Conservation (phyloP, 1,284 basidiomycete genomes). For the Omphalotus olearius region DNA sequence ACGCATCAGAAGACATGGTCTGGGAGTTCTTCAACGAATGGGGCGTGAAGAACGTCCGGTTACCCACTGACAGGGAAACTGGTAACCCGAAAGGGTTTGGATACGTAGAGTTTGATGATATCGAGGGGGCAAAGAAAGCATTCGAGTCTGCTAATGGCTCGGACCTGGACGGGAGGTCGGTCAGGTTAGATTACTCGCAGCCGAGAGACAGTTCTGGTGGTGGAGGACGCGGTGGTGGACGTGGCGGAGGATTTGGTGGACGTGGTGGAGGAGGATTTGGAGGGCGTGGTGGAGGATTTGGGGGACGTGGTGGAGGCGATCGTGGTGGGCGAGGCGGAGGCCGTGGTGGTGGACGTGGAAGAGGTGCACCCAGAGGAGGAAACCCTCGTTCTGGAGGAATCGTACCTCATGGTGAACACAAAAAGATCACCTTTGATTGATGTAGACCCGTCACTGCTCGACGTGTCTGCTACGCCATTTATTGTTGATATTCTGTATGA, state of each 20-base stretch:
- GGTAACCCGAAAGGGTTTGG: constrained; percentile 94
- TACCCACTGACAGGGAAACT: constrained; percentile 92
- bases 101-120: constrained; percentile 90
- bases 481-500: too few relatives aligned
- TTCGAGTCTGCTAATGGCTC: constrained; percentile 66
- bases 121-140: constrained; percentile 83
- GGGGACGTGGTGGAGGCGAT: constrained; percentile 39
- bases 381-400: constrained; percentile 12
- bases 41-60: constrained; percentile 85
- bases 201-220: constrained; percentile 69
- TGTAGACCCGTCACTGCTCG: neutral
- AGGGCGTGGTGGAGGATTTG: constrained; percentile 34
- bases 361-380: constrained; percentile 8
- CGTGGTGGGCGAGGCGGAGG: constrained; percentile 42
- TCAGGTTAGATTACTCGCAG: constrained; percentile 89
- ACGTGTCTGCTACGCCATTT: too few relatives aligned
- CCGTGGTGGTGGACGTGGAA: constrained; percentile 31
- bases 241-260: constrained; percentile 48
- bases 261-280: constrained; percentile 31
- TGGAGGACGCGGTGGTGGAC: constrained; percentile 41
- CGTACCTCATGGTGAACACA: constrained; percentile 8
- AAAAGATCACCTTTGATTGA: constrained; percentile 13
- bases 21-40: constrained; percentile 93
- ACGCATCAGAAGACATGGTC: constrained; percentile 77
- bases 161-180: constrained; percentile 79